These are phyloP conservation scores for Fragilaria crotonensis DNA, from an alignment of 108 stramenopile species.

Conservation along the genomic window DNA sequence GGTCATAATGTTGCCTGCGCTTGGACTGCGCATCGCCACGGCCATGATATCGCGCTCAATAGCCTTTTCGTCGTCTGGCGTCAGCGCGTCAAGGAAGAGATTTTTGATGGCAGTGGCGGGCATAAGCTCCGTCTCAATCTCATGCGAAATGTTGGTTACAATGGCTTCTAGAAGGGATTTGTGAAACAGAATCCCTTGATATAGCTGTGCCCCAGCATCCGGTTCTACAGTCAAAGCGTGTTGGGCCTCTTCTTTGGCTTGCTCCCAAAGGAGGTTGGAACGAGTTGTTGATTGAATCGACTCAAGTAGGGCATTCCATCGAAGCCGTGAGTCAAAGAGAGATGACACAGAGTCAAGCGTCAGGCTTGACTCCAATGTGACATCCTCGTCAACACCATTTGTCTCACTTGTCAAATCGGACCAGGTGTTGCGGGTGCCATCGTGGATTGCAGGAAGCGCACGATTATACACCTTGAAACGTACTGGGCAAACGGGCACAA, in stretches of 20 bases:
- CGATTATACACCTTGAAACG: no score
- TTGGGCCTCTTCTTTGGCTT: constrained; percentile 56
- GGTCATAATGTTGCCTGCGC: constrained; percentile 26
- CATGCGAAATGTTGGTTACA: constrained; percentile 43
- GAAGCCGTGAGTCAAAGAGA: not conserved
- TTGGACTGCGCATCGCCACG: not conserved
- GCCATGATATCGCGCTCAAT: not conserved
- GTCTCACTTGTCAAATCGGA: no score
- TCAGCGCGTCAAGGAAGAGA: not conserved
- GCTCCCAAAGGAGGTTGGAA: constrained; percentile 45
- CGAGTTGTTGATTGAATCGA: not conserved
- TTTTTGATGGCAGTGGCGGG: not conserved
- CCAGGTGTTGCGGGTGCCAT: no score
- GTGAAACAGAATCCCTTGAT: constrained; percentile 51
- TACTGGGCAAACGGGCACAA: no score
- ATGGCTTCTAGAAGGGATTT: constrained; percentile 53
- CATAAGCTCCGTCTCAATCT: constrained; percentile 57
- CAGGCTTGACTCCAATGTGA: no score
- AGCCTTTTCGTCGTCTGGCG: not conserved
- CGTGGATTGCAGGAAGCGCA: no score
- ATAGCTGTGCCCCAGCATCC: constrained; percentile 61
- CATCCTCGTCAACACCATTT: no score
- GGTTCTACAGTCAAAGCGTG: constrained; percentile 36
- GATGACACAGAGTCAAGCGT: no score
- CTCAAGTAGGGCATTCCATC: not conserved